Percentiles rank a stretch among this genome's conserved stretches.
phyloP scores from a whole-genome alignment of 2,329 filamentous ascomycete genomes.

The Penicillium griseofulvum region DNA sequence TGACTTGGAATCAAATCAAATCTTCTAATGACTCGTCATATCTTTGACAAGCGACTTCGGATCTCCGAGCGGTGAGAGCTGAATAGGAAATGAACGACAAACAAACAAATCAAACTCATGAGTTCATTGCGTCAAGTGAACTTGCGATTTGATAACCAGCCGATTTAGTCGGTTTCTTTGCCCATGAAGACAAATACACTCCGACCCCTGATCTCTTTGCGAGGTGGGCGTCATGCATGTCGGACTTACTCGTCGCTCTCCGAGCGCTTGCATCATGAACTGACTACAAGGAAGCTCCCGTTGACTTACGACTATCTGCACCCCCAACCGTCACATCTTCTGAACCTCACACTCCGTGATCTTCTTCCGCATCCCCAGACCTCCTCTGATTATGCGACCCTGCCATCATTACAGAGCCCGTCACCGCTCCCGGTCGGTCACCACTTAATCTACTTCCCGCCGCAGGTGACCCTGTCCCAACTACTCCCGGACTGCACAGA shows the following conservation, averaged over 20 bases:
- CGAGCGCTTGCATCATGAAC: conserved; percentile 40
- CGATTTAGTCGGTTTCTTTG: not conserved
- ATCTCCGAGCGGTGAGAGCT: conserved; percentile 19
- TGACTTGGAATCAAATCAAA: not conserved
- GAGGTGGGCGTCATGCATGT: not conserved
- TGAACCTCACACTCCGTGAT: conserved; percentile 61
- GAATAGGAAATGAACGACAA: conserved; percentile 1
- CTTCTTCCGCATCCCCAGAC: conserved; percentile 45
- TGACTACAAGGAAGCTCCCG: conserved; percentile 51
- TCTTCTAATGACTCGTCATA: not conserved
- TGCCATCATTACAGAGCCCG: conserved; percentile 35
- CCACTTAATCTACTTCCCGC: conserved; percentile 85
- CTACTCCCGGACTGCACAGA: conserved; percentile 85
- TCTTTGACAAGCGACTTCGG: conserved; percentile 3
- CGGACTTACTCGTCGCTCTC: conserved; percentile 36
- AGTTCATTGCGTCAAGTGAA: conserved; percentile 5
- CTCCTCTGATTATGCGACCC: conserved; percentile 27
- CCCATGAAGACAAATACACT: conserved; percentile 3
- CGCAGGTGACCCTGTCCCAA: conserved; percentile 58
- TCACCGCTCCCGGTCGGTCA: conserved; percentile 54
- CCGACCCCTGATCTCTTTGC: conserved; percentile 8
- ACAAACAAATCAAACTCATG: conserved; percentile 29
- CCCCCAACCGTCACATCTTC: conserved; percentile 62
- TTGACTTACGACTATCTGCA: conserved; percentile 57
- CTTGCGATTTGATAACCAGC: not conserved